Conservation (phyloP, 768 basidiomycete genomes). For the Lentinula lateritia region DNA sequence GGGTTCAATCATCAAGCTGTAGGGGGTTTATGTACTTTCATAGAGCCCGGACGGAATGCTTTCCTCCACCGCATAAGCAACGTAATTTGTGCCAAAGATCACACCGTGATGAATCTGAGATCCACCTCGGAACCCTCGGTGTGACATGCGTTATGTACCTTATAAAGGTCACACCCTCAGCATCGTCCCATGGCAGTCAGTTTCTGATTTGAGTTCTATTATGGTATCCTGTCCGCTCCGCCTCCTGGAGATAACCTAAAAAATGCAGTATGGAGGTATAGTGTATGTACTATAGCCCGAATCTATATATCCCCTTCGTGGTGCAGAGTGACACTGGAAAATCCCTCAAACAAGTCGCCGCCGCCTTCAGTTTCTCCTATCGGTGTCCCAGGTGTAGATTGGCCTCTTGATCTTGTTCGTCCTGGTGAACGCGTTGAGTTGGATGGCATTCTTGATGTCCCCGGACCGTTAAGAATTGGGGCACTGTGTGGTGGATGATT, state of each 20-base stretch:
- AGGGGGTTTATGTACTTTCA: conserved; percentile 3
- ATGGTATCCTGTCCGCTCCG: neutral
- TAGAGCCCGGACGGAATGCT: conserved; percentile 7
- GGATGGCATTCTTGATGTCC: neutral
- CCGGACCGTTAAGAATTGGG: neutral
- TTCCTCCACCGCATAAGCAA: conserved; percentile 2
- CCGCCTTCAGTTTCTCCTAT: conserved; percentile 34
- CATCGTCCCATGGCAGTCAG: neutral
- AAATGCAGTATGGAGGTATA: neutral
- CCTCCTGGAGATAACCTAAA: neutral
- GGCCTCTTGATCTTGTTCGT: conserved; percentile 21
- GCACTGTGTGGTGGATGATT: neutral
- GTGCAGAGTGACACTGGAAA: conserved; percentile 85
- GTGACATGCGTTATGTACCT: neutral
- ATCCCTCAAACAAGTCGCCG: conserved; percentile 80
- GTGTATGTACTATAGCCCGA: neutral
- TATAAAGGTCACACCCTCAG: neutral
- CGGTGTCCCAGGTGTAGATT: conserved; percentile 28
- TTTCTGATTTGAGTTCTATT: neutral
- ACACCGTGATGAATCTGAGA: conserved; percentile 19
- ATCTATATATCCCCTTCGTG: conserved; percentile 61
- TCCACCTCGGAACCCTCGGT: conserved; percentile 5
- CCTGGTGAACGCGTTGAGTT: conserved; percentile 15
- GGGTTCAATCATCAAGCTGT: neutral
- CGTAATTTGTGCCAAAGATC: conserved; percentile 8